Evolutionary conservation across 2,329 filamentous ascomycete genomes (phyloP), one percentile per base, ranked within the genome.

Genomic region (Beauveria rudraprayagi): DNA sequence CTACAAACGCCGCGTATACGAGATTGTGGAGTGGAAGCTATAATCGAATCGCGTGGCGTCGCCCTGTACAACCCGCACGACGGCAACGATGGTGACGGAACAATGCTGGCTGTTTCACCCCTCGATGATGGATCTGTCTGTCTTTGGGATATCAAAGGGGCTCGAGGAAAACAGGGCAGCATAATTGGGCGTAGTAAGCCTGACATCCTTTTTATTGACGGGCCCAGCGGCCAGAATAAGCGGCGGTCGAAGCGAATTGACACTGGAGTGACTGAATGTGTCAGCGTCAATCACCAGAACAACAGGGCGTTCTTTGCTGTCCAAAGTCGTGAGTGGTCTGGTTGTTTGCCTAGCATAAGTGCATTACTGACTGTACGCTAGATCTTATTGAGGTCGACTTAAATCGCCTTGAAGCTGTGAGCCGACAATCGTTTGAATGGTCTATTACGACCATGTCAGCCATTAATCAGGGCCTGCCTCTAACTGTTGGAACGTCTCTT

Each of bases 101-200:
- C 75, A 3, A 64, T 80, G 63, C 78, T 87, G 59, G 85, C 90
- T 0, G 81, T 96, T 17, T 87, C 89, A 0, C 91, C 92, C 2
- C 77, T 96, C 8, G 91, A 95, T 62, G 90, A 97, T 70, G 92
- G 92, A 0, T 91, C 90, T 56, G 82, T 97, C n/a, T 90, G 88
- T 66, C 75, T 96, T 7, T 97, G 92, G 92, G 89, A 96, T 69
- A 77, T 90, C 56, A 84, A 81, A 60, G 82, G 82, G 1, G 81
- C 79, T 34, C 75, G 76, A 53, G 74, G 73, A 5, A 78, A 70
- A 64, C 82, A 80, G 65, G 89, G 90, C 2, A 82, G 78, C 3
- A 83, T 94, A 37, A 66, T 90, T 11, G 85, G 83, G 1, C 82
- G 81, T 63, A 94, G 89, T 71, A 76, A 76, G 22, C 78, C 86